Conservation (phyloP, 2,329 filamentous ascomycete genomes). For the Trichoderma atrobrunneum region DNA sequence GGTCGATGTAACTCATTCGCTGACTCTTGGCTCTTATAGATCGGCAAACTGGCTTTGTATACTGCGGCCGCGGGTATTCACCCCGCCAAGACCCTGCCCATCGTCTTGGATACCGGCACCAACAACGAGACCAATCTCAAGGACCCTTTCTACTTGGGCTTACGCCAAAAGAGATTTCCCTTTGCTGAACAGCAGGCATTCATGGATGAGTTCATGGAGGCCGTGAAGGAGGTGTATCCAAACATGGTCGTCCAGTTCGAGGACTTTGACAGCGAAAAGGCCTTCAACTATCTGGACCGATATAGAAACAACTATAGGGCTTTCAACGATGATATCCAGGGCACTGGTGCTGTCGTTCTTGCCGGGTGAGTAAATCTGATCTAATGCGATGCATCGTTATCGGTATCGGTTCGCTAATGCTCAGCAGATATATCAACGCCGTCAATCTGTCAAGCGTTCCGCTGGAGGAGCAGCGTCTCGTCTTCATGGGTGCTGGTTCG, state of each 20-base stretch:
- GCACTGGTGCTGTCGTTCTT: conserved; percentile 91
- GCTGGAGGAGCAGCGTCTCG: conserved; percentile 84
- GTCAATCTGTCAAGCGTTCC: conserved; percentile 85
- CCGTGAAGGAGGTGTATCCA: conserved; percentile 70
- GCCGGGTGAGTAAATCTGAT: conserved; percentile 58
- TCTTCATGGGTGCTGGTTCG: conserved; percentile 94
- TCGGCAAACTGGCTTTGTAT: conserved; percentile 94
- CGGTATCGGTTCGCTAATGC: not conserved
- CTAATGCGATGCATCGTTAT: not conserved
- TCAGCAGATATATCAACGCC: conserved; percentile 58
- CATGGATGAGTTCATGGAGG: conserved; percentile 96
- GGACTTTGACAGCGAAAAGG: conserved; percentile 90
- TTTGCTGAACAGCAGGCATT: conserved; percentile 81
- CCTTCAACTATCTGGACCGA: conserved; percentile 87
- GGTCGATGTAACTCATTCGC: not conserved
- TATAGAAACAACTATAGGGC: conserved; percentile 88
- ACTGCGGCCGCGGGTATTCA: conserved; percentile 93
- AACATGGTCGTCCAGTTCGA: conserved; percentile 84
- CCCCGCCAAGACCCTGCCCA: conserved; percentile 76
- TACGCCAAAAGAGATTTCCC: conserved; percentile 76
- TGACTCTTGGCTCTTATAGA: conserved; percentile 40
- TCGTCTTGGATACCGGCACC: conserved; percentile 65
- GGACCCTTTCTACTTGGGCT: conserved; percentile 82
- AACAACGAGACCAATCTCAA: conserved; percentile 64
- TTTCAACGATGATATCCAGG: conserved; percentile 99